Percentiles rank a stretch among this genome's conserved stretches.
These are phyloP conservation scores for Pseudogymnoascus sp. DNA, from an alignment of 2,329 filamentous ascomycete species.

Conservation along the genomic window DNA sequence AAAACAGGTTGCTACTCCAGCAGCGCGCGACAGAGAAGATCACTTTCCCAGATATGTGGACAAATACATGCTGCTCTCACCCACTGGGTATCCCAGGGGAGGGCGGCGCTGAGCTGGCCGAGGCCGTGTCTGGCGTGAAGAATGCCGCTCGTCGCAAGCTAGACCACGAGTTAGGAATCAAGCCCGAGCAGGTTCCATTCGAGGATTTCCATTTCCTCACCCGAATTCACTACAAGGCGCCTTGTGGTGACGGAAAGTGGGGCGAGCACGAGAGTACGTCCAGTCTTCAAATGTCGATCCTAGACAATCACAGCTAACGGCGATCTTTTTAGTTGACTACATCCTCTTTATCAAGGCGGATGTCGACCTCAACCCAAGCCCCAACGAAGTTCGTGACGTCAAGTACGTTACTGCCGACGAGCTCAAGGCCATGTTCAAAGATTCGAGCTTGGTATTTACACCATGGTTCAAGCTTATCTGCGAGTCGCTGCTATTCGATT, in stretches of 20 bases:
- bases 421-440: slow-evolving; percentile 77
- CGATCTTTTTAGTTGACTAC: slow-evolving; percentile 69
- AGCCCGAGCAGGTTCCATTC: slow-evolving; percentile 77
- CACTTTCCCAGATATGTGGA: slow-evolving; percentile 99
- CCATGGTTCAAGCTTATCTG: slow-evolving; percentile 99
- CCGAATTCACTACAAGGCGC: slow-evolving; percentile 95
- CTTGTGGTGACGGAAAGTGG: slow-evolving; percentile 87
- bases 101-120: slow-evolving; percentile 74
- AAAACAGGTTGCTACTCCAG: slow-evolving; percentile 88
- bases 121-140: slow-evolving; percentile 80
- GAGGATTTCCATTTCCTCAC: slow-evolving; percentile 92
- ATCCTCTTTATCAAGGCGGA: slow-evolving; percentile 97
- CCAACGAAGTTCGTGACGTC: slow-evolving; percentile 82
- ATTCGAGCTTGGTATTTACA: slow-evolving; percentile 77
- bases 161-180: slow-evolving; percentile 90
- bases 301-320: slow-evolving; percentile 11
- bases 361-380: slow-evolving; percentile 73
- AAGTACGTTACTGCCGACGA: slow-evolving; percentile 77
- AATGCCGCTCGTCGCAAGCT: slow-evolving; percentile 88
- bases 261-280: slow-evolving; percentile 92
- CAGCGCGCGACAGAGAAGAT: slow-evolving; percentile 96
- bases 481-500: slow-evolving; percentile 94
- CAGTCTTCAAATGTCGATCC: not conserved
- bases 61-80: slow-evolving; percentile 98
- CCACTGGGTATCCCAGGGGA: slow-evolving; percentile 86